A percentile compares a stretch with the other conserved stretches of the same genome.
These are phyloP conservation scores for Pythium sp. DNA, from an alignment of 352 stramenopile species.

Conservation along the genomic window DNA sequence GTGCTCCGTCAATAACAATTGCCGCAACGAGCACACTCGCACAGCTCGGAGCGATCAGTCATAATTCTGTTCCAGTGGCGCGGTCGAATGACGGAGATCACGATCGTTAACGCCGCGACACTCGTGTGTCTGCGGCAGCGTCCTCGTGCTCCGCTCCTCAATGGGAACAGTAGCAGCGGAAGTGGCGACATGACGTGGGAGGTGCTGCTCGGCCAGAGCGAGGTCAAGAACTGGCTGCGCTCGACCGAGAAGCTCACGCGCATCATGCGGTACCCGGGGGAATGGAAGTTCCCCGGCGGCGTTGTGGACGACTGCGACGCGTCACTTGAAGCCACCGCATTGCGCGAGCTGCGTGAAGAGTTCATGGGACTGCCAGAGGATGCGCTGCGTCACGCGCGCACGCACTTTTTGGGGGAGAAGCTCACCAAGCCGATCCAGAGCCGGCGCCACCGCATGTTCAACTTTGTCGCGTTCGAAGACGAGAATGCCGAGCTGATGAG, in stretches of 20 bases:
- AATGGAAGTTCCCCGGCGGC: constrained; percentile 67
- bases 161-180: neutral
- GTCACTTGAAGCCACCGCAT: constrained; percentile 32
- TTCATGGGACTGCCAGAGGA: constrained; percentile 35
- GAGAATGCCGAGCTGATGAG: constrained; percentile 51
- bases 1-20: neutral
- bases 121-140: constrained; percentile 24
- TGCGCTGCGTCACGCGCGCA: constrained; percentile 11
- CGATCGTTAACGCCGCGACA: constrained; percentile 22
- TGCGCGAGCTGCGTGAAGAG: constrained; percentile 55
- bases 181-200: constrained; percentile 30
- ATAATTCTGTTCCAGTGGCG: neutral
- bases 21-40: no score
- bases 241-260: constrained; percentile 32
- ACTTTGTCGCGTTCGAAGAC: constrained; percentile 60
- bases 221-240: constrained; percentile 70
- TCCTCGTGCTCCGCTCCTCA: neutral
- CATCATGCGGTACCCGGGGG: constrained; percentile 66
- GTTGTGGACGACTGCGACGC: constrained; percentile 40
- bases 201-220: constrained; percentile 56
- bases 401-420: constrained; percentile 44
- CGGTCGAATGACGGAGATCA: constrained; percentile 9
- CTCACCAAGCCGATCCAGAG: constrained; percentile 43
- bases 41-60: neutral
- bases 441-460: constrained; percentile 57